phyloP scores from a whole-genome alignment of 345 rosid genomes.

The Hypericum androsaemum region DNA sequence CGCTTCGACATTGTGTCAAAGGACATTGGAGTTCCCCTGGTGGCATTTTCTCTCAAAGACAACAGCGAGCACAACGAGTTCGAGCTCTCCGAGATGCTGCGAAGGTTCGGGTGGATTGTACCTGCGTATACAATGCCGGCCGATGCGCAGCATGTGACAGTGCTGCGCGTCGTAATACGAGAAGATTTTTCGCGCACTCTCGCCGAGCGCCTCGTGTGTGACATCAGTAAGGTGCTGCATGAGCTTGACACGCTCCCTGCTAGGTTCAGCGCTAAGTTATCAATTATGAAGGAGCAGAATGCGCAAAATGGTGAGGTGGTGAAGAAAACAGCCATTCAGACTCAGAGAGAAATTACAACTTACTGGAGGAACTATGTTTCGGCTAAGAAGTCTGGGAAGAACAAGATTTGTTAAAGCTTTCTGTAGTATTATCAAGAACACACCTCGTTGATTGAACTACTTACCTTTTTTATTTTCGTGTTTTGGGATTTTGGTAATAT shows the following conservation, averaged over 20 bases:
- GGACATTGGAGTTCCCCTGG: conserved; percentile 74
- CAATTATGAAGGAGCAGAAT: conserved; percentile 10
- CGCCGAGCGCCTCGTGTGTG: conserved; percentile 76
- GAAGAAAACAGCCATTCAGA: conserved; percentile 65
- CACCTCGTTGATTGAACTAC: too few relatives aligned
- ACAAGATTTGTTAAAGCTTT: conserved; percentile 37
- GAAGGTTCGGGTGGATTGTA: conserved; percentile 93
- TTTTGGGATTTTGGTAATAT: too few relatives aligned
- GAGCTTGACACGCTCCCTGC: conserved; percentile 68
- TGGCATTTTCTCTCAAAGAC: conserved; percentile 85
- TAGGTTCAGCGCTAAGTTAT: conserved; percentile 29
- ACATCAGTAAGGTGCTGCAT: conserved; percentile 60
- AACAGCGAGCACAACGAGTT: conserved; percentile 55
- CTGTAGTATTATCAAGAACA: too few relatives aligned
- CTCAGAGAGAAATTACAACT: conserved; percentile 50
- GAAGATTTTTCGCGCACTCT: conserved; percentile 91
- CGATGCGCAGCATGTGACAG: conserved; percentile 77
- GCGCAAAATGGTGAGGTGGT: conserved; percentile 9
- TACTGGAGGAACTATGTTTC: conserved; percentile 67
- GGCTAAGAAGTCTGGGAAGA: conserved; percentile 42
- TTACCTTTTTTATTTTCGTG: too few relatives aligned
- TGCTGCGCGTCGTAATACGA: conserved; percentile 76
- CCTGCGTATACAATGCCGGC: conserved; percentile 94
- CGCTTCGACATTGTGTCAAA: conserved; percentile 71
- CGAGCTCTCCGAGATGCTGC: conserved; percentile 65